A percentile compares a stretch with the other conserved stretches of the same genome.
phyloP scores from a whole-genome alignment of 1,284 basidiomycete species.

The Austroboletus olivaceoglutinosus region DNA sequence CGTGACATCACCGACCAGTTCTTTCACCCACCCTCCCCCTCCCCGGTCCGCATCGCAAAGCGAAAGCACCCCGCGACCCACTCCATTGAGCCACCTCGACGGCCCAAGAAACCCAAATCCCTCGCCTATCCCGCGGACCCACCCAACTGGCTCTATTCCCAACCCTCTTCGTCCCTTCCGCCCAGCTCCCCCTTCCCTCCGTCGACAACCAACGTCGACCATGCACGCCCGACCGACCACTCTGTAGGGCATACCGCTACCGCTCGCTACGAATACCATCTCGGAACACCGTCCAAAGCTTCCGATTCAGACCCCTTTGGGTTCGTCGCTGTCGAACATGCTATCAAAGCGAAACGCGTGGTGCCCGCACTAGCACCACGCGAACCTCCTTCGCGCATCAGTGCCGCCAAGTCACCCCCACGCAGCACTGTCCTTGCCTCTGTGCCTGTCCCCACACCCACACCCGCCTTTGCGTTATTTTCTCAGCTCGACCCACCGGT shows the following conservation, averaged over 20 bases:
- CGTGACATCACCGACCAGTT: conserved; percentile 35
- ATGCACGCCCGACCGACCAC: conserved; percentile 6
- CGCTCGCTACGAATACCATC: conserved; percentile 17
- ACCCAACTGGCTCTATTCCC: conserved; percentile 30
- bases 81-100: conserved; percentile 27
- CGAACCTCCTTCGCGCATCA: conserved; percentile 10
- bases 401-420: conserved; percentile 23
- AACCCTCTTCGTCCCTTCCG: conserved; percentile 30
- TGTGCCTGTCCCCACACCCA: conserved; percentile 1
- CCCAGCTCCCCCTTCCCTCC: conserved; percentile 33
- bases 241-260: not conserved
- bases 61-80: conserved; percentile 14
- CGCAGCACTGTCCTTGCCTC: conserved; percentile 19
- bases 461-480: conserved; percentile 16
- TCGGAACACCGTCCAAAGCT: conserved; percentile 19
- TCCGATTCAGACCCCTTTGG: conserved; percentile 45
- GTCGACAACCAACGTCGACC: conserved; percentile 22
- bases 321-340: conserved; percentile 41
- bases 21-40: conserved; percentile 34
- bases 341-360: conserved; percentile 31
- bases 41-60: conserved; percentile 27
- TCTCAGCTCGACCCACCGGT: conserved; percentile 15
- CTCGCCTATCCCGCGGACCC: conserved; percentile 31
- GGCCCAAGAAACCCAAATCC: conserved; percentile 36
- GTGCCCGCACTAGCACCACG: conserved; percentile 1